Evolutionary conservation across 495 filamentous ascomycete genomes (phyloP).

Genomic region (Annulohypoxylon nitens): DNA sequence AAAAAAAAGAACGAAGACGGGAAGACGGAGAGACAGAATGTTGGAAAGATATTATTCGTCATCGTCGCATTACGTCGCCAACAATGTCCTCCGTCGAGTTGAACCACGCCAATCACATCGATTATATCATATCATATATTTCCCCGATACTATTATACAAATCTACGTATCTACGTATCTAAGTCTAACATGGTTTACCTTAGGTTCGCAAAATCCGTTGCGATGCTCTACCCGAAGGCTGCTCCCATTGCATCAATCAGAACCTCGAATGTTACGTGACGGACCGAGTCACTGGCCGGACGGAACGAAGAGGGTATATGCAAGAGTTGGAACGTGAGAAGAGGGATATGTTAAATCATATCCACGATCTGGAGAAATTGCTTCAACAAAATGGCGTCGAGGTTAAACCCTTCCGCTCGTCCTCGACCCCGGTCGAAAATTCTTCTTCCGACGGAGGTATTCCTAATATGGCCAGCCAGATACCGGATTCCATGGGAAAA

Average conservation of each 20-base stretch:
- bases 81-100: conserved; percentile 1
- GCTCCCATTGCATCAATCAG: conserved; percentile 78
- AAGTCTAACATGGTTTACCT: conserved; percentile 40
- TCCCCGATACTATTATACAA: neutral
- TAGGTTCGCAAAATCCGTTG: conserved; percentile 88
- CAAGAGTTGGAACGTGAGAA: conserved; percentile 73
- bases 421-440: conserved; percentile 49
- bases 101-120: conserved; percentile 4
- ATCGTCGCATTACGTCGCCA: conserved; percentile 23
- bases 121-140: neutral
- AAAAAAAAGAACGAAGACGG: neutral
- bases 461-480: conserved; percentile 49
- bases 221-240: conserved; percentile 78
- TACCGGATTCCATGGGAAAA: conserved; percentile 48
- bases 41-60: neutral
- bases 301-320: conserved; percentile 80
- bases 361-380: conserved; percentile 65
- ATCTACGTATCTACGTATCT: neutral
- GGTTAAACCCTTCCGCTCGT: conserved; percentile 54
- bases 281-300: conserved; percentile 87
- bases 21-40: neutral
- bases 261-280: conserved; percentile 82
- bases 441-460: conserved; percentile 45
- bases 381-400: conserved; percentile 56
- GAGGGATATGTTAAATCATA: conserved; percentile 63